Percentiles rank a stretch among this genome's conserved stretches.
phyloP scores from a whole-genome alignment of 1,284 basidiomycete genomes.

The Afroboletus lepidellus region DNA sequence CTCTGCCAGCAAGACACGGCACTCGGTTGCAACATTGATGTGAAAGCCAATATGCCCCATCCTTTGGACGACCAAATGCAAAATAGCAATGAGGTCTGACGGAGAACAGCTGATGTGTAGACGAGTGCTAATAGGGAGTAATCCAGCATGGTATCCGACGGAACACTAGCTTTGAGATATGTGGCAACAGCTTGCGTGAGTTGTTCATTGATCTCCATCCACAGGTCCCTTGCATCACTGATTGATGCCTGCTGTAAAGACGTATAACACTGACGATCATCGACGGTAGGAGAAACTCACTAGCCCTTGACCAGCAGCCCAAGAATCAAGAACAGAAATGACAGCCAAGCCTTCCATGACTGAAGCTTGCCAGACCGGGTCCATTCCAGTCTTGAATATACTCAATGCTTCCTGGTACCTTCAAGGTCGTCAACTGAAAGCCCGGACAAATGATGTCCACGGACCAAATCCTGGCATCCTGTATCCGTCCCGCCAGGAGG shows the following conservation, averaged over 20 bases:
- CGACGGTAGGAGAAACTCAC: constrained; percentile 40
- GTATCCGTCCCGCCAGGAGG: constrained; percentile 75
- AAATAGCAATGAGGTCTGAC: constrained; percentile 69
- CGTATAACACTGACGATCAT: constrained; percentile 21
- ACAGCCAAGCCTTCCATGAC: constrained; percentile 82
- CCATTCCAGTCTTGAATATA: constrained; percentile 68
- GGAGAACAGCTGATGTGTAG: constrained; percentile 63
- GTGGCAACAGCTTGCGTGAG: constrained; percentile 61
- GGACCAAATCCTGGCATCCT: constrained; percentile 80
- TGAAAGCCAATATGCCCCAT: constrained; percentile 80
- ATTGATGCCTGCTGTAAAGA: constrained; percentile 48
- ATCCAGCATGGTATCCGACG: constrained; percentile 56
- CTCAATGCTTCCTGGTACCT: constrained; percentile 86
- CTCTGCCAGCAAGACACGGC: constrained; percentile 55
- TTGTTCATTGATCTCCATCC: constrained; percentile 68
- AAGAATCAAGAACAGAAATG: constrained; percentile 76
- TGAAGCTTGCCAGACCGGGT: constrained; percentile 85
- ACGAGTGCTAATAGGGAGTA: constrained; percentile 63
- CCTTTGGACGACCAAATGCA: constrained; percentile 84
- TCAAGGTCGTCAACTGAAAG: constrained; percentile 25
- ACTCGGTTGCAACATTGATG: constrained; percentile 67
- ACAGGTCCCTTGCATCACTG: constrained; percentile 55
- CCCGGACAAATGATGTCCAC: constrained; percentile 22
- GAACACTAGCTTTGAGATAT: constrained; percentile 57
- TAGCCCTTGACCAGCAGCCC: constrained; percentile 72